Percentiles rank a stretch among this genome's conserved stretches.
Evolutionary conservation across 2,329 filamentous ascomycete species (phyloP).

Genomic region (Alternaria triticimaculans): DNA sequence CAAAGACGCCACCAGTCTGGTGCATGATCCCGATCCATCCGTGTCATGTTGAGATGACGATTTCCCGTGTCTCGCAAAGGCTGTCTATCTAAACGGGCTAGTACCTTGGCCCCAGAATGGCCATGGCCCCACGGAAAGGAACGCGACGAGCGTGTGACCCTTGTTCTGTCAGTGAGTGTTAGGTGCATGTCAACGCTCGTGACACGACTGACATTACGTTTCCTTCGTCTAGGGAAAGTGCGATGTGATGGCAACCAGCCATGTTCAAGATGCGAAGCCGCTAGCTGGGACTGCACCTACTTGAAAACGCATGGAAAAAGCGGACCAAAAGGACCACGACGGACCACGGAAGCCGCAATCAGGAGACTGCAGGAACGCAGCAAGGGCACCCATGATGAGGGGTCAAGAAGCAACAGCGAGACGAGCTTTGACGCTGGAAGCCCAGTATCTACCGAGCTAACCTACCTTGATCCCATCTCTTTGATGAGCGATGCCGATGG

Average conservation of each 20-base stretch:
- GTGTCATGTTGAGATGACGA: slow-evolving; percentile 31
- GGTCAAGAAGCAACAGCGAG: slow-evolving; percentile 41
- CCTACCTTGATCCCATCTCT: slow-evolving; percentile 32
- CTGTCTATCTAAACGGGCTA: slow-evolving; percentile 21
- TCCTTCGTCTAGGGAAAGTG: slow-evolving; percentile 28
- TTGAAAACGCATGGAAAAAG: slow-evolving; percentile 47
- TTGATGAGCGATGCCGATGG: slow-evolving; percentile 26
- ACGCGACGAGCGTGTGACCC: slow-evolving; percentile 47
- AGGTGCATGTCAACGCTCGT: background rate
- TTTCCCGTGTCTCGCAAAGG: slow-evolving; percentile 24
- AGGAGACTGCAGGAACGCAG: slow-evolving; percentile 41
- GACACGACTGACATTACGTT: background rate
- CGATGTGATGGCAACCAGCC: slow-evolving; percentile 45
- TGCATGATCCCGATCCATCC: slow-evolving; percentile 10
- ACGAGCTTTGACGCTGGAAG: slow-evolving; percentile 42
- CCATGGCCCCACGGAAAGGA: slow-evolving; percentile 43
- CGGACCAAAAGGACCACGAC: slow-evolving; percentile 44
- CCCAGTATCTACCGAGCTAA: slow-evolving; percentile 35
- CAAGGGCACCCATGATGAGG: slow-evolving; percentile 29
- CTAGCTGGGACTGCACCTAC: slow-evolving; percentile 47
- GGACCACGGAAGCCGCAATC: slow-evolving; percentile 45
- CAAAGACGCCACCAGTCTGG: slow-evolving; percentile 6
- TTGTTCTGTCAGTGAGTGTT: slow-evolving; percentile 37
- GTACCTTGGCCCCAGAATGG: slow-evolving; percentile 26
- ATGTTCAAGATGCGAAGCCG: slow-evolving; percentile 41